phyloP scores from a whole-genome alignment of 1,139 yeast species.

The Waltiozyma sp. region DNA sequence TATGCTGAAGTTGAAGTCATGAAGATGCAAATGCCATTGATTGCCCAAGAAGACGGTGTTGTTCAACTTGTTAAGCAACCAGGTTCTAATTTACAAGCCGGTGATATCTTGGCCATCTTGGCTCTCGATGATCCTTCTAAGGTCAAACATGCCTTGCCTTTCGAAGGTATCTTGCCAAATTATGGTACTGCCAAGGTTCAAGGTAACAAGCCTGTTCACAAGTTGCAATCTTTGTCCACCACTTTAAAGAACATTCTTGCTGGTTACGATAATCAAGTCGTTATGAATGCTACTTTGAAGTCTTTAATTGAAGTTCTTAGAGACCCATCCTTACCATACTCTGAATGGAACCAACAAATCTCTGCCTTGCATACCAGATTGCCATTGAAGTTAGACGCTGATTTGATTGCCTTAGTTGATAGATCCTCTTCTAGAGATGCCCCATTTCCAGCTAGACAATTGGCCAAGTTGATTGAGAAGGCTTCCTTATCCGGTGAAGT shows the following conservation, averaged over 20 bases:
- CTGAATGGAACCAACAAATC: conserved; percentile 79
- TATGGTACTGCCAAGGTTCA: conserved; percentile 71
- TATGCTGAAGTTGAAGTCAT: conserved; percentile 98
- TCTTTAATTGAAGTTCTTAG: conserved; percentile 62
- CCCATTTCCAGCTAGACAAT: conserved; percentile 91
- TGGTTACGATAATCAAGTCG: conserved; percentile 93
- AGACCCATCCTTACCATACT: conserved; percentile 76
- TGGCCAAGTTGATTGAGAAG: conserved; percentile 37
- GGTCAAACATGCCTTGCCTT: conserved; percentile 94
- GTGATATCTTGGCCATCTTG: conserved; percentile 90
- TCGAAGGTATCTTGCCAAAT: conserved; percentile 87
- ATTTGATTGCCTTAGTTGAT: conserved; percentile 53
- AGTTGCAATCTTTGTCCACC: conserved; percentile 45
- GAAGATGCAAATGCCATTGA: conserved; percentile 95
- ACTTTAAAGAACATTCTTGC: conserved; percentile 68
- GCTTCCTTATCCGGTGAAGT: conserved; percentile 33
- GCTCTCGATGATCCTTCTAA: conserved; percentile 94
- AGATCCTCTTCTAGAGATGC: conserved; percentile 58
- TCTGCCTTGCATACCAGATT: conserved; percentile 90
- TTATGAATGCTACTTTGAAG: conserved; percentile 73
- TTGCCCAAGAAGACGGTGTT: conserved; percentile 87
- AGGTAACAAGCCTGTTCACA: conserved; percentile 80
- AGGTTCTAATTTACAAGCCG: conserved; percentile 93
- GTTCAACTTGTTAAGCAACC: conserved; percentile 94
- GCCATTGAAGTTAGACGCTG: conserved; percentile 64